Conservation (phyloP, 345 rosid species). For the Balakata baccata region DNA sequence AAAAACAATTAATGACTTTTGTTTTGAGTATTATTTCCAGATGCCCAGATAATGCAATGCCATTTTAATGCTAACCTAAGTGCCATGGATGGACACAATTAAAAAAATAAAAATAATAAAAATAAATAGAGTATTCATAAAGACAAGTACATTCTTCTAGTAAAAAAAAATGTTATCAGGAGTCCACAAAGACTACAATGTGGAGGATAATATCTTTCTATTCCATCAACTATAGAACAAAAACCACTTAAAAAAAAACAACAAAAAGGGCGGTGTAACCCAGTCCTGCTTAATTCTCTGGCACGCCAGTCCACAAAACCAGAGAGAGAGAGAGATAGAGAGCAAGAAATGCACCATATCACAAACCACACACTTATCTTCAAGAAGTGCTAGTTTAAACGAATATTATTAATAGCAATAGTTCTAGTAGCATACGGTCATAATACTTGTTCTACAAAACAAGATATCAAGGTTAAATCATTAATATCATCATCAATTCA, state of each 20-base stretch:
- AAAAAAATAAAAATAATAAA: background rate
- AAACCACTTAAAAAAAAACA: background rate
- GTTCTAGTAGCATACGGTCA: background rate
- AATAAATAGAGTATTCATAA: too few species aligned
- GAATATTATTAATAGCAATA: background rate
- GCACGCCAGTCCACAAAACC: background rate
- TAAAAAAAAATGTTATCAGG: background rate
- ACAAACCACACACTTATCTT: background rate
- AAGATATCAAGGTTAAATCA: background rate
- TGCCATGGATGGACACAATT: background rate
- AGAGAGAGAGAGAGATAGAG: background rate
- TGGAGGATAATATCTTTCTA: background rate
- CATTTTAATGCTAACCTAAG: background rate
- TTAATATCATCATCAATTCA: background rate
- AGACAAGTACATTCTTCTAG: background rate
- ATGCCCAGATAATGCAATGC: background rate
- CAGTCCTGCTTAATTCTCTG: background rate
- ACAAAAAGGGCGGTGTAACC: background rate
- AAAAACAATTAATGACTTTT: too few species aligned
- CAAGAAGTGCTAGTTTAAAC: background rate
- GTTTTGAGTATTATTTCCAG: background rate
- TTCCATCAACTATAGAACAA: background rate
- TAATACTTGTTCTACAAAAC: background rate
- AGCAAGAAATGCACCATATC: background rate
- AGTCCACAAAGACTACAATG: background rate